A percentile compares a stretch with the other conserved stretches of the same genome.
These are phyloP conservation scores for Coniochaeta pulveracea DNA, from an alignment of 2,329 filamentous ascomycete genomes.

Conservation along the genomic window DNA sequence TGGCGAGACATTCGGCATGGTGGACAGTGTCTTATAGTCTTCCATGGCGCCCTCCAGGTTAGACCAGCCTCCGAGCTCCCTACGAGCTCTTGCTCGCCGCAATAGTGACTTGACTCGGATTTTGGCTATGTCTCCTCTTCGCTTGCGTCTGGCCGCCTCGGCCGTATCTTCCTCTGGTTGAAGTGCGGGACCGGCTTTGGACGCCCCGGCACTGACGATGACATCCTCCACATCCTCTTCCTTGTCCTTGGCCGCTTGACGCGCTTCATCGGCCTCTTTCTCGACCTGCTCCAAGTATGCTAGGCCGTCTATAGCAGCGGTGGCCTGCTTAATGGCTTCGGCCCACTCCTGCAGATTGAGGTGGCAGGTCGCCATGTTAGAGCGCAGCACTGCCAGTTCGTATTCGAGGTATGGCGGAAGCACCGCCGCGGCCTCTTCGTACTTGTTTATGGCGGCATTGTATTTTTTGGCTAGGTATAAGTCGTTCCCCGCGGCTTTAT, in stretches of 20 bases:
- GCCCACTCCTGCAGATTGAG: conserved; percentile 81
- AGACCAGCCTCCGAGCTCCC: conserved; percentile 66
- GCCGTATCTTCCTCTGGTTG: conserved; percentile 15
- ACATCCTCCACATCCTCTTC: conserved; percentile 38
- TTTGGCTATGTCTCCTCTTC: conserved; percentile 54
- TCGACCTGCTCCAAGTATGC: conserved; percentile 40
- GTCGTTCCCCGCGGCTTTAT: conserved; percentile 67
- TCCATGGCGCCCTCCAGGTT: conserved; percentile 65
- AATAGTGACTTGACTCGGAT: conserved; percentile 78
- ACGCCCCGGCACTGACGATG: conserved; percentile 48
- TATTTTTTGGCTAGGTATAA: conserved; percentile 66
- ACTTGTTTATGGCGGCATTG: conserved; percentile 68
- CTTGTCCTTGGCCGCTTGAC: conserved; percentile 26
- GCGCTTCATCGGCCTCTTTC: conserved; percentile 35
- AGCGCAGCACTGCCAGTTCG: conserved; percentile 75
- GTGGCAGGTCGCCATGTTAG: conserved; percentile 84
- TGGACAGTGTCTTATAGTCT: conserved; percentile 62
- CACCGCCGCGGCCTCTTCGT: conserved; percentile 66
- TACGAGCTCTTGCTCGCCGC: conserved; percentile 62
- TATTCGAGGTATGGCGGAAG: conserved; percentile 82
- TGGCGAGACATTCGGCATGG: conserved; percentile 47
- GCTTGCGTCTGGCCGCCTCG: conserved; percentile 21
- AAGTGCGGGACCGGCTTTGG: conserved; percentile 30
- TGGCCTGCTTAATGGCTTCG: conserved; percentile 64
- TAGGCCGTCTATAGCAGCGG: conserved; percentile 61